Base-by-base conservation (phyloP, 1,284 basidiomycete genomes). In the Pyrrhoderma noxium region DNA sequence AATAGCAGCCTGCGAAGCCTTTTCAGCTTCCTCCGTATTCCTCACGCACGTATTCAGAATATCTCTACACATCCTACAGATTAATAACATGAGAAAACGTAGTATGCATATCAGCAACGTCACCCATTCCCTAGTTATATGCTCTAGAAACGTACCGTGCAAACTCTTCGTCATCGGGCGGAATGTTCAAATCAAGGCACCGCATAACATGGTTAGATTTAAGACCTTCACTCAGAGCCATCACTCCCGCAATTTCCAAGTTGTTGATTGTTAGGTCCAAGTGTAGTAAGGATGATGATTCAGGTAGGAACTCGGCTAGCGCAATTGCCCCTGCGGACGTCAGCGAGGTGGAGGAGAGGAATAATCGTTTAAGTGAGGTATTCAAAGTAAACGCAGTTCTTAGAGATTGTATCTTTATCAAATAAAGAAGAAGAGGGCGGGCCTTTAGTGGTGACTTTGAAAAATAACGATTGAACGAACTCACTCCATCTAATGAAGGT, bases 281-380 rank as follows among this genome's bases (percentile, higher is more conserved):
- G 65, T 98, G 93, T 0, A 98, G 74, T 3, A 98, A 74, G 0
- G 85, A 87, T 22, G 76, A 78, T 0, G 90, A 87, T 64, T 98
- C 93, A 0, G 93, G 93, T 2, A 98, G 75, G 70, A 97, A 98
- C 67, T 98, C 94, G 2, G 95, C 95, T 1, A 99, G 78, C 0
- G 92, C 89, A 53, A 99, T 96, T 0, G 95, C 94, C 2, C 91
- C 93, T 1, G 87, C 75, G 0, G 91, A 89, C 0, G 80, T 81
- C 60, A 99, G 75, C 3, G 77, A 74, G 0, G 94, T 97, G 3
- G 85, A 82, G 13, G 89, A 84, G 22, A 99, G 77, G 72, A 97
- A 98, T 34, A 99, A 73, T 1, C 94, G 82, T 65, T 95, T 96
- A 31, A 98, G 77, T 1, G 91, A 85, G 1, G 85, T 87, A 65